Evolutionary conservation across 495 filamentous ascomycete species (phyloP).

Genomic region (Tuber melanosporum): DNA sequence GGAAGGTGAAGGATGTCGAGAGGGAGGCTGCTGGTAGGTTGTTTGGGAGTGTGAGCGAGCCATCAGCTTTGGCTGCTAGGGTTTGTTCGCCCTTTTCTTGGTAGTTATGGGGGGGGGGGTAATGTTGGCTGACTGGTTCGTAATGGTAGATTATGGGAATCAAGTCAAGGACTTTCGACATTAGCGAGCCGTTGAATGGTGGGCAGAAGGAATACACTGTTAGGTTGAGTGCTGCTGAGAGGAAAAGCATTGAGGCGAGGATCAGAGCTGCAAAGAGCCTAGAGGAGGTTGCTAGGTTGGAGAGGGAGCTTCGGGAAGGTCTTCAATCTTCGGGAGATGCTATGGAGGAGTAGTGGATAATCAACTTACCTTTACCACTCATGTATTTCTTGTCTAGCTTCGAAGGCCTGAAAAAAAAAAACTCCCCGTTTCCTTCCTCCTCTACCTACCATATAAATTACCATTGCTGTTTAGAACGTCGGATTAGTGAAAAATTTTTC

Average conservation of each 20-base stretch:
- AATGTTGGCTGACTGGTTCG: background rate
- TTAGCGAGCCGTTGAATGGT: slow-evolving; percentile 48
- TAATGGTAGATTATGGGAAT: slow-evolving; percentile 64
- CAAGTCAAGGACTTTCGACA: slow-evolving; percentile 77
- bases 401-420: background rate
- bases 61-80: slow-evolving; percentile 73
- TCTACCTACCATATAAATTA: background rate
- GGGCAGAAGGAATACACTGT: slow-evolving; percentile 62
- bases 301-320: slow-evolving; percentile 82
- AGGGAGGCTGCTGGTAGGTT: slow-evolving; percentile 65
- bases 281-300: slow-evolving; percentile 72
- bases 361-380: background rate
- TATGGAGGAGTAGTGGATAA: slow-evolving; percentile 47
- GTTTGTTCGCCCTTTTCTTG: slow-evolving; percentile 32
- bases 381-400: background rate
- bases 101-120: background rate
- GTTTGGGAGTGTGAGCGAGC: slow-evolving; percentile 70
- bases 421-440: background rate
- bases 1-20: slow-evolving; percentile 82
- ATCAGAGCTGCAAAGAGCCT: slow-evolving; percentile 79
- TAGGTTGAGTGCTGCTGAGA: slow-evolving; percentile 63
- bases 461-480: too few species aligned
- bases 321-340: slow-evolving; percentile 58
- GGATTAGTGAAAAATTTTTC: background rate
- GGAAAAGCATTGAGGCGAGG: slow-evolving; percentile 62